Percentiles rank a stretch among this genome's conserved stretches.
These are phyloP conservation scores for Fragaria vesca DNA, from an alignment of 306 rosid genomes.

Conservation along the genomic window DNA sequence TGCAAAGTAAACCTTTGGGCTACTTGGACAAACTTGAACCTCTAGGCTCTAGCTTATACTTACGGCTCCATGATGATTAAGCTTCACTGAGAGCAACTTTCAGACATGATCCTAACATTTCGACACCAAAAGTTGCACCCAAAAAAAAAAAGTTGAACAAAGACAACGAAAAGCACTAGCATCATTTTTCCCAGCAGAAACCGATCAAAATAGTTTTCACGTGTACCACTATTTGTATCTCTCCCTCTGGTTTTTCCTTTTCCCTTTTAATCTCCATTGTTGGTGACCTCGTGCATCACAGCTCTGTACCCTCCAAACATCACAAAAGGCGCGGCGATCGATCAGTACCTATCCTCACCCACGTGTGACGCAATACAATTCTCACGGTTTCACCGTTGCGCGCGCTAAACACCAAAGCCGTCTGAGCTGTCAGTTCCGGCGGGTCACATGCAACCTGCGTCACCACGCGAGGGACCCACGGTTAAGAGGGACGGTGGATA, in stretches of 20 bases:
- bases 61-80: too few species aligned
- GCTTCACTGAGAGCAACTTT: not conserved
- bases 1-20: not conserved
- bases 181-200: too few species aligned
- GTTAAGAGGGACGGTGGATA: constrained; percentile 3
- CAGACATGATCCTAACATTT: not conserved
- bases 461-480: not conserved
- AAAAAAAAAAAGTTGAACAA: not conserved
- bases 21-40: not conserved
- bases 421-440: constrained; percentile 30
- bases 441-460: constrained; percentile 34
- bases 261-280: not conserved
- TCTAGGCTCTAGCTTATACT: too few species aligned
- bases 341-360: not conserved
- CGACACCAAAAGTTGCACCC: not conserved
- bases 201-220: not conserved
- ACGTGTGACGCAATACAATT: constrained; percentile 7
- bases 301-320: not conserved
- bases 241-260: not conserved
- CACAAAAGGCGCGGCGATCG: not conserved
- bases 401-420: constrained; percentile 20
- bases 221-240: not conserved
- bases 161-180: not conserved
- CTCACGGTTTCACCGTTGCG: constrained; percentile 10
- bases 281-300: not conserved